Percentiles rank a stretch among this genome's conserved stretches.
Conservation (phyloP, 768 basidiomycete genomes). For the Podaxis rugospora region DNA sequence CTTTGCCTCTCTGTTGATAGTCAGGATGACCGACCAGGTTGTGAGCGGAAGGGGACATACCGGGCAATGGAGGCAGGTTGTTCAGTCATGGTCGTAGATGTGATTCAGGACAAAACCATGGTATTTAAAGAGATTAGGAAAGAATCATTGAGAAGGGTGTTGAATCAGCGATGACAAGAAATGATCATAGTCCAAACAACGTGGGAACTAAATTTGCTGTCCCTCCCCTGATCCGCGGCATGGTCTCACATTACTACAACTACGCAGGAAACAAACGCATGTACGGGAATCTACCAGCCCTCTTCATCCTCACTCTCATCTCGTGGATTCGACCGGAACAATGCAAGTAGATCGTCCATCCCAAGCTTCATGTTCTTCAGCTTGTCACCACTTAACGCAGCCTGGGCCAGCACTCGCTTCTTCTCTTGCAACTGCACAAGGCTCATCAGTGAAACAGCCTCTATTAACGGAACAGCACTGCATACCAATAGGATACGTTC, state of each 20-base stretch:
- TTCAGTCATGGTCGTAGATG: constrained; percentile 34
- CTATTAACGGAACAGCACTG: not conserved
- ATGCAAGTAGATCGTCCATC: constrained; percentile 78
- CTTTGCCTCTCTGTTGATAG: constrained; percentile 67
- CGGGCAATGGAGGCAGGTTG: constrained; percentile 39
- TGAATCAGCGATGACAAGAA: constrained; percentile 13
- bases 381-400: constrained; percentile 86
- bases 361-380: constrained; percentile 81
- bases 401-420: constrained; percentile 80
- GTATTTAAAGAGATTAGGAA: constrained; percentile 6
- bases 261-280: not conserved
- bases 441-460: not conserved
- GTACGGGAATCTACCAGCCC: constrained; percentile 10
- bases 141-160: constrained; percentile 10
- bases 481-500: constrained; percentile 74
- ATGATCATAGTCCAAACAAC: constrained; percentile 10
- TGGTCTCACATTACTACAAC: constrained; percentile 5
- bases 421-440: constrained; percentile 73
- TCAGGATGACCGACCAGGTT: constrained; percentile 8
- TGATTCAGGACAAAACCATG: constrained; percentile 28
- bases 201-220: constrained; percentile 12
- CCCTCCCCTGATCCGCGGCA: constrained; percentile 10
- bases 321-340: constrained; percentile 59
- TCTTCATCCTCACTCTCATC: constrained; percentile 56
- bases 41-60: constrained; percentile 24